Base-by-base conservation (phyloP, 2,329 filamentous ascomycete species). In the Clarireedia hainanense region DNA sequence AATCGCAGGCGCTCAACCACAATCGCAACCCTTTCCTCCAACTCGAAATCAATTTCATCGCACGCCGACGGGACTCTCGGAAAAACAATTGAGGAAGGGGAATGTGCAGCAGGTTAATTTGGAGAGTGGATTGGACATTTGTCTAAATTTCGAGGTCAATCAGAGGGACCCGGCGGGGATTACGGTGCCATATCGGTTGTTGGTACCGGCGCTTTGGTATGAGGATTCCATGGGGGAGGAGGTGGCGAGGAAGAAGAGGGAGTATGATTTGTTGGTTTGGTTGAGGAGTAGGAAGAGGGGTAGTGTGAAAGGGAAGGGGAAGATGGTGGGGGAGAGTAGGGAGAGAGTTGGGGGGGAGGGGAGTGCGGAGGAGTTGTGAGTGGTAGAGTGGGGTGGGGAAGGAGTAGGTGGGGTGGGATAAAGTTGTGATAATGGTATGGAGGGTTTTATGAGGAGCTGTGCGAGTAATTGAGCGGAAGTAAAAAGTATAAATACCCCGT, bases 71-170 rank as follows among this genome's bases (percentile, higher is more conserved):
- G 84, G 83, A 14, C 70, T 89, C 42, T 83, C 81, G 24, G 71
- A 75, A 2, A 88, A 85, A 78, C 85, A 62, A 73, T 79, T 62
- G 78, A 76, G 73, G 72, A 48, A 74, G 77, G 46, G 75, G 74
- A 17, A 75, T 78, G 42, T 75, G 75, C 75, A 76, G 45, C 77
- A 80, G 9, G 80, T 97, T 57, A 84, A 96, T 67, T 76, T 96
- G 0, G 83, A 94, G 67, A 87, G 86, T 30, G 91, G 90, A 0
- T 75, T 99, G 9, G 91, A 96, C 62, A 85, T 99, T 37, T 88
- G 84, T 50, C 73, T 99, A 45, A 96, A 96, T 64, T 84, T 96
- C 60, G 94, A 99, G 72, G 83, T 96, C 59, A 91, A 86, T 64
- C 81, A 88, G 46, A 84, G 83, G 60, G 91, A 99, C 64, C 92